Percentiles rank a stretch among this genome's conserved stretches.
phyloP scores from a whole-genome alignment of 1,284 basidiomycete species.

The Cutaneotrichosporon spelunceum region DNA sequence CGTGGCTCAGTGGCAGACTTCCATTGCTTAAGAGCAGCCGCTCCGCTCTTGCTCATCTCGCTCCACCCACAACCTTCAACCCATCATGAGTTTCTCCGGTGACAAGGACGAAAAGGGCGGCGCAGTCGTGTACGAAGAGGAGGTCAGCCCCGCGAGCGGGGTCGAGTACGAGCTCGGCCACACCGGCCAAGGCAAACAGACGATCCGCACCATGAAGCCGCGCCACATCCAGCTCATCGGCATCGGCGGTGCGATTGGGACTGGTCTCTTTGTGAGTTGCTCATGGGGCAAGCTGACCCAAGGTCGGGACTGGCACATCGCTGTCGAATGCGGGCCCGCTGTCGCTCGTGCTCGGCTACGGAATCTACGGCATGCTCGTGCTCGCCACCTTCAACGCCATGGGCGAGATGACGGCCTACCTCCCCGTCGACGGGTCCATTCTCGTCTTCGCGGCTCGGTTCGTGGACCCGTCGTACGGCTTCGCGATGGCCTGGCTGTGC shows the following conservation, averaged over 20 bases:
- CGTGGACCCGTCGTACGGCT: slow-evolving; percentile 19
- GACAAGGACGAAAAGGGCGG: slow-evolving; percentile 11
- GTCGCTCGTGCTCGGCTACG: slow-evolving; percentile 20
- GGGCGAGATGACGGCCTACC: slow-evolving; percentile 25
- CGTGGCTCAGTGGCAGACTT: background rate
- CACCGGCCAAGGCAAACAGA: slow-evolving; percentile 7
- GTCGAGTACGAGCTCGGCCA: slow-evolving; percentile 12
- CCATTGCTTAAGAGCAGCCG: background rate
- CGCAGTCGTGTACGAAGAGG: background rate
- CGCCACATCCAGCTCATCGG: slow-evolving; percentile 16
- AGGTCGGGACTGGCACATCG: slow-evolving; percentile 14
- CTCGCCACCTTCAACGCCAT: slow-evolving; percentile 24
- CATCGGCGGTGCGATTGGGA: slow-evolving; percentile 54
- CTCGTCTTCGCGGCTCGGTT: slow-evolving; percentile 20
- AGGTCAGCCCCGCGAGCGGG: background rate
- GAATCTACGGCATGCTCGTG: slow-evolving; percentile 18
- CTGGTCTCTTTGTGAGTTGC: slow-evolving; percentile 47
- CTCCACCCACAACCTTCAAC: background rate
- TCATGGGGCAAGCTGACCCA: background rate
- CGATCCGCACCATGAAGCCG: slow-evolving; percentile 11
- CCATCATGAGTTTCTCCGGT: background rate
- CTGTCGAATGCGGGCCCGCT: slow-evolving; percentile 20
- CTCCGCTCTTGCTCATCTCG: background rate
- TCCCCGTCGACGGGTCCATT: slow-evolving; percentile 24
- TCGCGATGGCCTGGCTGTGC: slow-evolving; percentile 22